A percentile compares a stretch with the other conserved stretches of the same genome.
Evolutionary conservation across 495 filamentous ascomycete genomes (phyloP).

Genomic region (Hapsidospora chrysogenum): DNA sequence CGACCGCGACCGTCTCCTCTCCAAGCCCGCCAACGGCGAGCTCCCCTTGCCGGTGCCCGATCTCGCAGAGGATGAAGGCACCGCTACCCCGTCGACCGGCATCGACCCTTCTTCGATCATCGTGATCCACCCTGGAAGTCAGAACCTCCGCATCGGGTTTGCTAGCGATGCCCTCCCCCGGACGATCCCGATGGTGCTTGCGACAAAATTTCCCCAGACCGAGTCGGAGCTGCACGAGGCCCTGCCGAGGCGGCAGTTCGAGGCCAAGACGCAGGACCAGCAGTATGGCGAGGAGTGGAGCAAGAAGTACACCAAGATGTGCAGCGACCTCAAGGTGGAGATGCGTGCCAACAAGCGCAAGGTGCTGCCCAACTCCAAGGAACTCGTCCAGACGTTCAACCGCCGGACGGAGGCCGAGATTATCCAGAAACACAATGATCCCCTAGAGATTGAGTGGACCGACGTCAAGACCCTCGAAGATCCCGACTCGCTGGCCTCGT

Average conservation of each 20-base stretch:
- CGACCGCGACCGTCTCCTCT: constrained; percentile 71
- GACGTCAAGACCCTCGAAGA: constrained; percentile 46
- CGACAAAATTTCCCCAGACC: constrained; percentile 51
- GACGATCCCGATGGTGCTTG: constrained; percentile 85
- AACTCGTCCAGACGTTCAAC: constrained; percentile 86
- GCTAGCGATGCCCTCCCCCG: constrained; percentile 90
- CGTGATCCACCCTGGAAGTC: constrained; percentile 94
- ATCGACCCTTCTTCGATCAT: constrained; percentile 74
- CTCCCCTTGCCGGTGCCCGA: constrained; percentile 40
- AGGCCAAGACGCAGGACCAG: constrained; percentile 50
- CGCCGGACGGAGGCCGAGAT: constrained; percentile 60
- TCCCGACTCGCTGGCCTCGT: constrained; percentile 38
- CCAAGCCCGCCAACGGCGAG: constrained; percentile 50
- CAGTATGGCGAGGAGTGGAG: constrained; percentile 78
- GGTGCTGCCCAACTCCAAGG: constrained; percentile 88
- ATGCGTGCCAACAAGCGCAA: constrained; percentile 88
- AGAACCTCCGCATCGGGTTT: constrained; percentile 83
- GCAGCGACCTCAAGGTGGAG: constrained; percentile 65
- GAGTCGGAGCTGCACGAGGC: constrained; percentile 80
- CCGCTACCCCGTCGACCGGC: constrained; percentile 39
- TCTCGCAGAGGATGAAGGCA: constrained; percentile 37
- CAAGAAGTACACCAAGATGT: constrained; percentile 66
- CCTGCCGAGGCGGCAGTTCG: constrained; percentile 72
- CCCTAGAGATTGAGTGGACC: constrained; percentile 87
- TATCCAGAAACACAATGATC: constrained; percentile 88